phyloP scores from a whole-genome alignment of 1,284 basidiomycete species.

The Vanrija sp. region DNA sequence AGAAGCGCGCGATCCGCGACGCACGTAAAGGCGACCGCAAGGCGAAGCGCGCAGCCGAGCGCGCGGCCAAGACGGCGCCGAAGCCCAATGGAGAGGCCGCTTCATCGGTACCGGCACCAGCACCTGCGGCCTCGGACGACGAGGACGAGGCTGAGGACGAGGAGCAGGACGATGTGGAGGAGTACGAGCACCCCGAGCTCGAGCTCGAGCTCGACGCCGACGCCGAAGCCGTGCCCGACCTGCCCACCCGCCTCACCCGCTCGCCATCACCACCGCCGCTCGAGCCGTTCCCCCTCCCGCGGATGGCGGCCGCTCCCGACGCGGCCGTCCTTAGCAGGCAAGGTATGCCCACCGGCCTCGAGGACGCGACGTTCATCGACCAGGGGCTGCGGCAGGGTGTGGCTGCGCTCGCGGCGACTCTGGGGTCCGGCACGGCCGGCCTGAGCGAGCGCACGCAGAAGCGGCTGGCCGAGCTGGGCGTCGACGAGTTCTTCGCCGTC shows the following conservation, averaged over 20 bases:
- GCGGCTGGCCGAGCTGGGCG: slow-evolving; percentile 67
- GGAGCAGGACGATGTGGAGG: slow-evolving; percentile 12
- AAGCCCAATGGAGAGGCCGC: slow-evolving; percentile 1
- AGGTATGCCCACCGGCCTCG: slow-evolving; percentile 69
- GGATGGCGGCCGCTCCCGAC: slow-evolving; percentile 65
- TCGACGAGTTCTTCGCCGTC: slow-evolving; percentile 73
- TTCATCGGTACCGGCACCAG: neutral
- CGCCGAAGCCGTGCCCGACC: slow-evolving; percentile 12
- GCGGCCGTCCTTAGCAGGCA: slow-evolving; percentile 65
- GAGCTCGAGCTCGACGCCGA: slow-evolving; percentile 11
- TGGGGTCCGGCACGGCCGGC: slow-evolving; percentile 44
- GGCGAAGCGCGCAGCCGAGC: slow-evolving; percentile 9
- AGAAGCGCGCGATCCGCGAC: slow-evolving; percentile 15
- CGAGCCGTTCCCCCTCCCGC: slow-evolving; percentile 64
- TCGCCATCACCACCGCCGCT: slow-evolving; percentile 36
- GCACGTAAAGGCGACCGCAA: slow-evolving; percentile 10
- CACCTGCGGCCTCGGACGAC: slow-evolving; percentile 6
- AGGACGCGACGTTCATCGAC: slow-evolving; percentile 67
- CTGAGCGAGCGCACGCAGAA: slow-evolving; percentile 62
- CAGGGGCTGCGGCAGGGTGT: slow-evolving; percentile 57
- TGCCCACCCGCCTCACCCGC: slow-evolving; percentile 11
- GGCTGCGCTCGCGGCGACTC: slow-evolving; percentile 48
- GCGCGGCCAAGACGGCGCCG: slow-evolving; percentile 7
- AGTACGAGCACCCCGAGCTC: slow-evolving; percentile 7
- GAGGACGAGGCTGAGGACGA: slow-evolving; percentile 16